Conservation (phyloP, 768 basidiomycete genomes). For the Termitomyces sp. region DNA sequence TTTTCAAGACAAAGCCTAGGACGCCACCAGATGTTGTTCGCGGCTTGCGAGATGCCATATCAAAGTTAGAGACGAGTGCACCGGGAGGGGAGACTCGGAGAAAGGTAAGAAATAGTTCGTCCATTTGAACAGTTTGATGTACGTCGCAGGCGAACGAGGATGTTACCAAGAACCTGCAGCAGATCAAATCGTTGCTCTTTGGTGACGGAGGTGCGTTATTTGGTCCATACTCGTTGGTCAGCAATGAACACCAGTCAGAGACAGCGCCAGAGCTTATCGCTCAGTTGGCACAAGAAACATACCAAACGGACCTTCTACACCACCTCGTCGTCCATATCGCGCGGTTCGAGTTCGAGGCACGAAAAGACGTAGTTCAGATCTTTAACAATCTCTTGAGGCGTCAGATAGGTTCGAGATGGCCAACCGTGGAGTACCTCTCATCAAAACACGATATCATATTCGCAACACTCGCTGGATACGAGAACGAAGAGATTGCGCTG, state of each 20-base stretch:
- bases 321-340: constrained; percentile 76
- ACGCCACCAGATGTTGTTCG: constrained; percentile 87
- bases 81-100: constrained; percentile 72
- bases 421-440: constrained; percentile 93
- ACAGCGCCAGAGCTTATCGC: constrained; percentile 87
- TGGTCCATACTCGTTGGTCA: background rate
- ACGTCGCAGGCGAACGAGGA: constrained; percentile 75
- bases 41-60: constrained; percentile 72
- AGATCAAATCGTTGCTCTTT: constrained; percentile 82
- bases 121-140: background rate
- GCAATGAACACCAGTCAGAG: constrained; percentile 35
- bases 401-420: constrained; percentile 90
- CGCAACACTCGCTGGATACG: constrained; percentile 84
- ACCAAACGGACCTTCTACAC: constrained; percentile 82
- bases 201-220: constrained; percentile 74
- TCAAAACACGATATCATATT: constrained; percentile 73
- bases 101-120: constrained; percentile 51
- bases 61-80: constrained; percentile 66
- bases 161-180: constrained; percentile 82
- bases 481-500: constrained; percentile 92
- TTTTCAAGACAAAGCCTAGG: constrained; percentile 89
- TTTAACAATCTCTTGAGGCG: constrained; percentile 86
- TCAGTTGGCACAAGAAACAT: constrained; percentile 94
- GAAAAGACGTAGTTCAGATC: constrained; percentile 80
- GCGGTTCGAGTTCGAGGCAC: constrained; percentile 90